Evolutionary conservation across 139 green algal species (phyloP), one percentile per base, ranked within the genome.

Genomic region (Tetratostichococcus sp.): DNA sequence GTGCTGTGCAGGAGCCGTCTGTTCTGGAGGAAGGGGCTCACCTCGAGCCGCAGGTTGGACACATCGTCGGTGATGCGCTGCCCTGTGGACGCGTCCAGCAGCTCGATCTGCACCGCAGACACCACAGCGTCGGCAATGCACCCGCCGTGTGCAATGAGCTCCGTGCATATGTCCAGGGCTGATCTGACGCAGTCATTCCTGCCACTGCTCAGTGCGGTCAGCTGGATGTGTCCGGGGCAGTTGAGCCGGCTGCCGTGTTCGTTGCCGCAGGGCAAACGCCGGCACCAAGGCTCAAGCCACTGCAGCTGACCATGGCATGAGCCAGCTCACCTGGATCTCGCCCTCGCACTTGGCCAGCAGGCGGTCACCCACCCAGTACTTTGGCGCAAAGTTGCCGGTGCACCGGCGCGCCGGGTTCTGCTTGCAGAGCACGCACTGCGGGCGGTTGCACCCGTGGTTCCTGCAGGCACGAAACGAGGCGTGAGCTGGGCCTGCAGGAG

Each of bases 281-380:
- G n/a, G n/a, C n/a, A n/a, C n/a, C n/a, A n/a, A n/a, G n/a, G n/a
- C n/a, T n/a, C n/a, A n/a, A n/a, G n/a, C n/a, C n/a, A n/a, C n/a
- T n/a, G n/a, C n/a, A n/a, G n/a, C n/a, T n/a, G n/a, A n/a, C n/a
- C n/a, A n/a, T n/a, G n/a, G n/a, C n/a, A n/a, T n/a, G n/a, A n/a
- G n/a, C n/a, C 50, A 33, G 22, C 65, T 8, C 30, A 34, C 65
- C 21, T 72, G 57, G 30, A 82, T 82, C 21, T 75, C 72, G 4
- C 77, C 77, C 43, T 78, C 77, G 34, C 77, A 82, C 58, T 82
- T 82, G 72, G 77, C 77, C 77, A 82, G 30, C 67, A 82, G 72
- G 34, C 65, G 69, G 57, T 82, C 77, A 6, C 72, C 77, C 17
- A 82, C 77, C 68, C 72, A 78, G 67, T 82, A 82, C 35, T 82